Evolutionary conservation across 257 asterid genomes (phyloP).

Genomic region (Forsythia suspensa): DNA sequence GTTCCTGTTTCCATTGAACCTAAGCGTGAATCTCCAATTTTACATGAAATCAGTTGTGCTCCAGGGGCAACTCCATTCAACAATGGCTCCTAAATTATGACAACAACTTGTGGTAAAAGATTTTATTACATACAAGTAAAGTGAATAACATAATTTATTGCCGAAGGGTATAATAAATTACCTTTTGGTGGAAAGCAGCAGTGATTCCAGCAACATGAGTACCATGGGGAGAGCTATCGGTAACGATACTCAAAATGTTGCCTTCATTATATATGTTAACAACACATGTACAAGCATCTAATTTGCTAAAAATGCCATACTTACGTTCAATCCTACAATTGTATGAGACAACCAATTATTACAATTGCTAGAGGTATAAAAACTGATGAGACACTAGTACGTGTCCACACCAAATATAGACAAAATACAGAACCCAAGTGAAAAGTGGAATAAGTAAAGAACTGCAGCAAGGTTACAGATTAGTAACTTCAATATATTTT

Average conservation of each 20-base stretch:
- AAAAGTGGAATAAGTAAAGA: slow-evolving; percentile 16
- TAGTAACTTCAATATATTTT: background rate
- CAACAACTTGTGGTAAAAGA: slow-evolving; percentile 14
- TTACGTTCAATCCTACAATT: slow-evolving; percentile 78
- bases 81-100: slow-evolving; percentile 75
- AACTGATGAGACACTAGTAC: slow-evolving; percentile 13
- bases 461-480: slow-evolving; percentile 1
- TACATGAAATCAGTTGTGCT: slow-evolving; percentile 93
- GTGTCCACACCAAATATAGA: slow-evolving; percentile 19
- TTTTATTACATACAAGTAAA: slow-evolving; percentile 8
- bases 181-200: slow-evolving; percentile 90
- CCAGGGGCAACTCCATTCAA: slow-evolving; percentile 99
- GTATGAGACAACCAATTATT: slow-evolving; percentile 20
- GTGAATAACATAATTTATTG: slow-evolving; percentile 15
- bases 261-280: slow-evolving; percentile 78
- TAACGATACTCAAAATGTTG: slow-evolving; percentile 85
- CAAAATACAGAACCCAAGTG: slow-evolving; percentile 18
- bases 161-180: slow-evolving; percentile 22
- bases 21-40: slow-evolving; percentile 94
- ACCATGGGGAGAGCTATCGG: slow-evolving; percentile 95
- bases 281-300: slow-evolving; percentile 86
- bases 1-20: slow-evolving; percentile 99
- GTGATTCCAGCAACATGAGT: slow-evolving; percentile 99
- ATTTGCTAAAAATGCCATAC: slow-evolving; percentile 86
- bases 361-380: slow-evolving; percentile 18